Evolutionary conservation across 75 land plant species (phyloP), one percentile per base, ranked within the genome.

Genomic region (Azolla pinnata): DNA sequence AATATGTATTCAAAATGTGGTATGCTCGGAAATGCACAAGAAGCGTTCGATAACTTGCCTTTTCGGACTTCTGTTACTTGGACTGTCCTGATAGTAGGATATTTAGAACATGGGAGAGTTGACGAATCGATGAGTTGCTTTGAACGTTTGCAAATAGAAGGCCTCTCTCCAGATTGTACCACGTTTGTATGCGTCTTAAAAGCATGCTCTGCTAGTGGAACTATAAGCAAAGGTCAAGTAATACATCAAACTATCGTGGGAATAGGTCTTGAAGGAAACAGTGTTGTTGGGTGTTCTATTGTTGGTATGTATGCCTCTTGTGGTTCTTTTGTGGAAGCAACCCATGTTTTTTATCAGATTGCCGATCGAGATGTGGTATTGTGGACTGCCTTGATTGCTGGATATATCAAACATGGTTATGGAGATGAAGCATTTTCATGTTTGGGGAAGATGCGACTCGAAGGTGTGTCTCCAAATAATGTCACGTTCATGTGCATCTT

Each of bases 381-480:
- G 0, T 85, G 88, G 88, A 71, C 67, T 30, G 72, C 81, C 19
- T 67, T 80, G 50, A 63, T 84, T 31, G 76, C 75, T 44, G 78
- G 73, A 0, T 81, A 64, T 62, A 51, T 74, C 29, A 61, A 59
- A 52, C 58, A 58, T 0, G 74, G 68, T 30, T 44, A 40, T 40
- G 60, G 75, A 33, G 44, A 54, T 23, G 79, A 83, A 64, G 86
- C 86, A 58, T 55, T 79, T 51, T 8, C 17, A 0, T 8, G 63
- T 30, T 79, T 58, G 49, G 54, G 55, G 18, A 40, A 47, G 38
- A 83, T 83, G 86, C 52, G 58, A 21, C 67, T 49, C 5, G 49
- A 18, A 19, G 80, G 70, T 16, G 27, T 72, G 23, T 32, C 45
- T 20, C 80, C 86, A 1, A 83, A 76, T 57, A 75, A 74, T 31